Percentiles rank a stretch among this genome's conserved stretches.
phyloP scores from a whole-genome alignment of 1,284 basidiomycete species.

The Ustilago shanxiensis region DNA sequence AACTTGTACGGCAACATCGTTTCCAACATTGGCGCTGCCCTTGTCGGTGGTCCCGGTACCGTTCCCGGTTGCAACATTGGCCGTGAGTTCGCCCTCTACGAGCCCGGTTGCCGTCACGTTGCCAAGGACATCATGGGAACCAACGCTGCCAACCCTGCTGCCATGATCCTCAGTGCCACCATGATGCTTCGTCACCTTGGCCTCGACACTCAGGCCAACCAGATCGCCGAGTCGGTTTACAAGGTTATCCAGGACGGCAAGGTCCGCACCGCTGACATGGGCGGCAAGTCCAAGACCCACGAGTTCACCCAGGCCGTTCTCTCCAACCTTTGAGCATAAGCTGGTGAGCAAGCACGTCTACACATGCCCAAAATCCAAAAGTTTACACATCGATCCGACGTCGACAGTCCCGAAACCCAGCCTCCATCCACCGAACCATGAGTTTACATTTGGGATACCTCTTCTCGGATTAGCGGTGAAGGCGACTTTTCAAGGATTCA shows the following conservation, averaged over 20 bases:
- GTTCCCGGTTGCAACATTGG: constrained; percentile 99
- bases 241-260: constrained; percentile 90
- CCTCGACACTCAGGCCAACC: constrained; percentile 95
- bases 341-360: not conserved
- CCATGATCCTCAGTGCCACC: constrained; percentile 96
- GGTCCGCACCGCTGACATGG: constrained; percentile 94
- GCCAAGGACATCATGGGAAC: constrained; percentile 98
- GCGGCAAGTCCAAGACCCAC: constrained; percentile 74
- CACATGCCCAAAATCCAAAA: constrained; percentile 4
- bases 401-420: constrained; percentile 9
- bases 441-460: not conserved
- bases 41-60: constrained; percentile 96
- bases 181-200: constrained; percentile 99
- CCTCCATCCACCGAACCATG: not conserved
- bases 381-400: constrained; percentile 1
- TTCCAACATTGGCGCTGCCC: constrained; percentile 97
- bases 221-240: constrained; percentile 91
- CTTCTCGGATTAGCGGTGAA: not conserved
- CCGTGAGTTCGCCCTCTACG: constrained; percentile 96
- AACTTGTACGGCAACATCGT: constrained; percentile 96
- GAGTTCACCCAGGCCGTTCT: constrained; percentile 69
- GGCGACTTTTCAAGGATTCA: not conserved
- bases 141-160: constrained; percentile 96
- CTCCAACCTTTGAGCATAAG: constrained; percentile 51
- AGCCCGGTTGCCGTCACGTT: constrained; percentile 98